Evolutionary conservation across 805 yeast species (phyloP).

Genomic region (Lipomyces chichibuensis): DNA sequence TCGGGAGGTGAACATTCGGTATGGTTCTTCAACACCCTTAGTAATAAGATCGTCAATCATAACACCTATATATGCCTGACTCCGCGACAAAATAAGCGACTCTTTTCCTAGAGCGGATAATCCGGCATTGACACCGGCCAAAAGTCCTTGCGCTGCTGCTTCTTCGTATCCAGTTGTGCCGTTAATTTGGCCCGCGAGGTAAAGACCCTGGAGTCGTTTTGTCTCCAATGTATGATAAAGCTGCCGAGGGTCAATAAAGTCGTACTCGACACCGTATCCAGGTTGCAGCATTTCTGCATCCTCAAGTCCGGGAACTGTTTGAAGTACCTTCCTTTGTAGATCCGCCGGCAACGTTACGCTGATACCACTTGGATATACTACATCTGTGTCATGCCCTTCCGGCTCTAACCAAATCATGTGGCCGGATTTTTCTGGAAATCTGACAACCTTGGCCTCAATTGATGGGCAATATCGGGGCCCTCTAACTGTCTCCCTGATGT

Average conservation of each 20-base stretch:
- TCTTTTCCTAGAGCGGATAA: slow-evolving; percentile 49
- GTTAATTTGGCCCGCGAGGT: slow-evolving; percentile 93
- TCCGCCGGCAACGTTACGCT: slow-evolving; percentile 96
- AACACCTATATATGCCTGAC: slow-evolving; percentile 91
- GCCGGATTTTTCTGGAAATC: slow-evolving; percentile 72
- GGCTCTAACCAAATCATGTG: slow-evolving; percentile 96
- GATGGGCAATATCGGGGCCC: slow-evolving; percentile 99
- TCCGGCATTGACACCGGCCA: slow-evolving; percentile 97
- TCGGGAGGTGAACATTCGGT: slow-evolving; percentile 95
- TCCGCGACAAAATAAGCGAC: slow-evolving; percentile 63
- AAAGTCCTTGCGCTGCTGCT: slow-evolving; percentile 94
- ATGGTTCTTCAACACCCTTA: slow-evolving; percentile 95
- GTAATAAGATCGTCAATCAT: slow-evolving; percentile 91
- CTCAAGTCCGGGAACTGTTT: slow-evolving; percentile 84
- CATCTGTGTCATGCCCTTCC: slow-evolving; percentile 83
- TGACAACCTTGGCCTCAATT: slow-evolving; percentile 81
- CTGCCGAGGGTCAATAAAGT: slow-evolving; percentile 92
- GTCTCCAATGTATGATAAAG: slow-evolving; percentile 78
- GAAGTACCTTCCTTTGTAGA: slow-evolving; percentile 73
- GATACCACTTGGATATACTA: slow-evolving; percentile 96
- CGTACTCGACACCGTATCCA: slow-evolving; percentile 99
- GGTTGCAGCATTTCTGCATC: slow-evolving; percentile 88
- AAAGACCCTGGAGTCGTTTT: slow-evolving; percentile 73
- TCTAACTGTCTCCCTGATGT: slow-evolving; percentile 88
- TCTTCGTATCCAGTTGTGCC: slow-evolving; percentile 99